phyloP scores from a whole-genome alignment of 1,139 yeast species.

The Geotrichum bryndzae region DNA sequence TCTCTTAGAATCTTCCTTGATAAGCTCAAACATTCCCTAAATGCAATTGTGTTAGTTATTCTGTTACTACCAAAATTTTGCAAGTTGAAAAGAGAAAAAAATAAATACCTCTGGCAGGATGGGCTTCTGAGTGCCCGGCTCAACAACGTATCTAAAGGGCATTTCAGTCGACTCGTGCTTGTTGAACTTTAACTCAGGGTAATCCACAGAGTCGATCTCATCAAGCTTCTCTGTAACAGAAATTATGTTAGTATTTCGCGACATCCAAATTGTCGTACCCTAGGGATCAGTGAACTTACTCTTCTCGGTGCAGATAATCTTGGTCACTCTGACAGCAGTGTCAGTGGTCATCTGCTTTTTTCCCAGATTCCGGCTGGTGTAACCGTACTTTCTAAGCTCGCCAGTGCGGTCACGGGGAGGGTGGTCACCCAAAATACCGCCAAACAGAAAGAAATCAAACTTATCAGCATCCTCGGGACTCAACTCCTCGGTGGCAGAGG shows the following conservation, averaged over 20 bases:
- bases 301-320: slow-evolving; percentile 57
- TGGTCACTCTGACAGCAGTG: slow-evolving; percentile 90
- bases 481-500: slow-evolving; percentile 71
- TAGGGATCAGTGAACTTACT: slow-evolving; percentile 24
- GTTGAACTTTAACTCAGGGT: slow-evolving; percentile 85
- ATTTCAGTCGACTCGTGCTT: slow-evolving; percentile 90
- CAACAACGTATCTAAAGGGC: slow-evolving; percentile 89
- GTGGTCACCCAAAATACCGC: slow-evolving; percentile 94
- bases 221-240: slow-evolving; percentile 43
- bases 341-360: slow-evolving; percentile 94
- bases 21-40: slow-evolving; percentile 80
- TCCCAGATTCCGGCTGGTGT: slow-evolving; percentile 81
- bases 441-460: slow-evolving; percentile 87
- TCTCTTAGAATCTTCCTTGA: slow-evolving; percentile 63
- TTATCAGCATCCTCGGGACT: slow-evolving; percentile 57
- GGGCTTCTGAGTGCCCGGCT: slow-evolving; percentile 52
- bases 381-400: slow-evolving; percentile 74
- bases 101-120: slow-evolving; percentile 57
- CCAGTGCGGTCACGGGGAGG: slow-evolving; percentile 96
- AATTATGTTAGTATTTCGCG: background rate
- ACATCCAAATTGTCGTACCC: background rate
- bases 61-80: background rate
- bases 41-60: slow-evolving; percentile 2
- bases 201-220: slow-evolving; percentile 76
- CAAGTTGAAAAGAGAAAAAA: background rate